Evolutionary conservation across 1,284 basidiomycete genomes (phyloP).

Genomic region (Naganishia liquefaciens): DNA sequence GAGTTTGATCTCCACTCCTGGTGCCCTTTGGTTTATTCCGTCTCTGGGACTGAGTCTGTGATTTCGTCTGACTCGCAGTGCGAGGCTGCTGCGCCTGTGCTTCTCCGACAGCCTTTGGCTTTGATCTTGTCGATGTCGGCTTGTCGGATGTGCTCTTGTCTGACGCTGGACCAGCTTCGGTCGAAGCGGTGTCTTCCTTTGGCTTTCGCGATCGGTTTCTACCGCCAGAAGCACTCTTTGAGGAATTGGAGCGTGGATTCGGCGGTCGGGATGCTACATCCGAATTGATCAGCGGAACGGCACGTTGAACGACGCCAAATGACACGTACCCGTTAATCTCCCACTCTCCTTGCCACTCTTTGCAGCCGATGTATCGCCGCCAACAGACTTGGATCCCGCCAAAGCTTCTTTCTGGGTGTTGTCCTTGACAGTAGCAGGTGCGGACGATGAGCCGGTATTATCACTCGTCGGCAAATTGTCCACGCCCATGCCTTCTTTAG

Average conservation of each 20-base stretch:
- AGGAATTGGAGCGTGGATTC: constrained; percentile 17
- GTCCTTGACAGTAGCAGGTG: constrained; percentile 12
- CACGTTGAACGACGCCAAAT: background rate
- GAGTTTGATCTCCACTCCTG: background rate
- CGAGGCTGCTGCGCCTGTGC: background rate
- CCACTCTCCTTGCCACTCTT: constrained; percentile 10
- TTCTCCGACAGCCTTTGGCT: background rate
- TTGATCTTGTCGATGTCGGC: background rate
- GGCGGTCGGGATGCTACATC: constrained; percentile 16
- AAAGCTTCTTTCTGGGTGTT: constrained; percentile 2
- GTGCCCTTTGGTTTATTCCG: constrained; percentile 18
- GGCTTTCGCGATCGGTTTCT: constrained; percentile 17
- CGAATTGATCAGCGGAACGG: too few relatives aligned
- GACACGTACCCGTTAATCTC: constrained; percentile 6
- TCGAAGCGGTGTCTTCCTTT: constrained; percentile 8
- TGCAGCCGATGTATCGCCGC: background rate
- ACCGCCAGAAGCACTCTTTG: constrained; percentile 16
- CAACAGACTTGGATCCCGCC: constrained; percentile 2
- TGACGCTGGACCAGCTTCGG: constrained; percentile 2
- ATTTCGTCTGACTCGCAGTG: background rate
- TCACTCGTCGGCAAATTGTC: constrained; percentile 24
- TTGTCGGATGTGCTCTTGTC: constrained; percentile 6
- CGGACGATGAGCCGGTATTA: constrained; percentile 13
- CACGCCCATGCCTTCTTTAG: constrained; percentile 24
- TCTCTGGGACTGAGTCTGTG: constrained; percentile 14